Evolutionary conservation across 1,284 basidiomycete species (phyloP), one percentile per base, ranked within the genome.

Genomic region (Heliocybe sulcata): DNA sequence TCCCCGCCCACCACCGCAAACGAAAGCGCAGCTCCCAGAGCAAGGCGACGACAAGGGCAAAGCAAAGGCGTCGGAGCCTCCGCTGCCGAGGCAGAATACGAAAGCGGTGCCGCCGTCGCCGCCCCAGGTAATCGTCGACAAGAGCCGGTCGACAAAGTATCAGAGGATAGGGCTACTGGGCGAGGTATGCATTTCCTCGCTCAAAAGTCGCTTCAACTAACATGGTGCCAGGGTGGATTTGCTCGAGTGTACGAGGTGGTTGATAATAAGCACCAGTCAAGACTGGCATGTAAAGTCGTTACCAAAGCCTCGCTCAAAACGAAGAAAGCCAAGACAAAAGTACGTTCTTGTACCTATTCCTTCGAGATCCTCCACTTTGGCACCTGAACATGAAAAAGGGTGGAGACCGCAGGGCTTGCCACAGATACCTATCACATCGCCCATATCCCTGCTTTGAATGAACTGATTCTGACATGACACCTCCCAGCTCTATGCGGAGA

Each of bases 281-380:
- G 89, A 38, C 74, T 85, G 51, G 93, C 94, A n/a, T 88, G 91
- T 69, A 94, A 93, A 72, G 92, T 94, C 50, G 85, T 97, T 57
- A 88, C 87, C 27, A 92, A 92, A 72, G 75, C 77, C 16, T 90
- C 87, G 25, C 80, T 95, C 61, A 87, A 88, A 72, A 90, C 90
- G 19, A 94, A 91, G 76, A 94, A 94, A 69, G 92, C 91, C 54
- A 94, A 93, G 71, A 95, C 92, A 19, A 94, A 94, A 80, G 92
- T 90, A n/a, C n/a, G n/a, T n/a, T n/a, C n/a, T n/a, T n/a, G n/a
- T n/a, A n/a, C n/a, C n/a, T n/a, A n/a, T n/a, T n/a, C n/a, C n/a
- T n/a, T n/a, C n/a, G n/a, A n/a, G n/a, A n/a, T n/a, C n/a, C n/a
- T n/a, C n/a, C n/a, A n/a, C n/a, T n/a, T n/a, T n/a, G n/a, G n/a